phyloP scores from a whole-genome alignment of 2,329 filamentous ascomycete species.

The Eurotiales sp. region DNA sequence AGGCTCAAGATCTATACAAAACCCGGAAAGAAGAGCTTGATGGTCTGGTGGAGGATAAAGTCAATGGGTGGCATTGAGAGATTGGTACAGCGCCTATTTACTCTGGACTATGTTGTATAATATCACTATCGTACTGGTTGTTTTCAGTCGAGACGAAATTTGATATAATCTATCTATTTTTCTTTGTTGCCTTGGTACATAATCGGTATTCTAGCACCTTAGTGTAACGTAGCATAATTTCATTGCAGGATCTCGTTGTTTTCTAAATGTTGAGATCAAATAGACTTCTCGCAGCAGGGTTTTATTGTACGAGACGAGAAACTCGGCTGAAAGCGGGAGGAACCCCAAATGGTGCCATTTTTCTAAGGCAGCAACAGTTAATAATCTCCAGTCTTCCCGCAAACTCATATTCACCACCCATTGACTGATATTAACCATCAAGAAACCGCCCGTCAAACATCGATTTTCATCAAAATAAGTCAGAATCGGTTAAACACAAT shows the following conservation, averaged over 20 bases:
- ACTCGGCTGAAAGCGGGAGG: conserved; percentile 5
- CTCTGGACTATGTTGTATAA: conserved; percentile 9
- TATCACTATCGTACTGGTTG: neutral
- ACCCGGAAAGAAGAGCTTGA: conserved; percentile 73
- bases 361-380: neutral
- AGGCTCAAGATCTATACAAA: conserved; percentile 85
- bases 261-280: too few relatives aligned
- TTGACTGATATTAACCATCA: neutral
- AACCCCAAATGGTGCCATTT: conserved; percentile 1
- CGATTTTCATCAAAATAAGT: neutral
- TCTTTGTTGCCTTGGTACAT: too few relatives aligned
- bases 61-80: conserved; percentile 39
- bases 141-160: neutral
- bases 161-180: too few relatives aligned
- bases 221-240: too few relatives aligned
- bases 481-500: neutral
- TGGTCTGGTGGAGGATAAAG: conserved; percentile 42
- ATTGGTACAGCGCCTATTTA: neutral
- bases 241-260: too few relatives aligned
- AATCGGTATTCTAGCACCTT: too few relatives aligned
- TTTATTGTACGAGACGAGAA: too few relatives aligned
- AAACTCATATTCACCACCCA: conserved; percentile 7
- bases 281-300: too few relatives aligned
- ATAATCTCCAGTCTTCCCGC: conserved; percentile 1
- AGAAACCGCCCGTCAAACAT: neutral